Base-by-base conservation (phyloP, 163 green algal species). In the Scenedesmus sp. region DNA sequence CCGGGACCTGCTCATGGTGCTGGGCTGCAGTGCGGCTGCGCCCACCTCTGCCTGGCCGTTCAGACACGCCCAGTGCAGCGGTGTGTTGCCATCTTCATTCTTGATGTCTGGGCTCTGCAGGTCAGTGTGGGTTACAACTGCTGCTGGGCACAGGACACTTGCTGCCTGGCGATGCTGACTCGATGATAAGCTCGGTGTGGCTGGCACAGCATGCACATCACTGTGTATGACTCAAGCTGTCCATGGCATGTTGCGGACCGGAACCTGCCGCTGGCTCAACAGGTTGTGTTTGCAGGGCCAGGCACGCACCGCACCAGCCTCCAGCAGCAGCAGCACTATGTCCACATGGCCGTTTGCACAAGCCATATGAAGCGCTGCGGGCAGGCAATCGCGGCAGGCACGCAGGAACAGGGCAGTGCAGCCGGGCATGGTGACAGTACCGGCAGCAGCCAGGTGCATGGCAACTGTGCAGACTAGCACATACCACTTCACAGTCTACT, bases 61-160 rank as follows among this genome's bases (percentile, higher is more conserved):
- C 33, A 96, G 89, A 42, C 94, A 96, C 0, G 94, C 93, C 94
- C 94, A 95, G 46, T 96, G 94, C 61, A 96, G 81, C 18, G 94
- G 87, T 16, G 93, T 96, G 91, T 95, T 96, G 44, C 94, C 94
- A 42, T 95, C 86, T 1, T 73, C 51, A 59, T 96, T 96, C 44
- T 90, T 86, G 0, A 83, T 70, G 5, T 94, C 86, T 13, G 88
- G 78, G 0, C 76, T 61, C 93, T 95, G 79, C 59, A 83, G 37
- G 76, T 18, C 2, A 24, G 73, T 12, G 37, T 5, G 2, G 37
- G 37, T 10, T 26, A 24, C 16, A 49, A 82, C 9, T 42, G 16
- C 37, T 53, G 73, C 37, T 3, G 18, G 70, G n/a, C 7, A 44
- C 10, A 18, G 70, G 0, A 3, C 16, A 80, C 70, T 40, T 16